Base-by-base conservation (phyloP, 2,329 filamentous ascomycete species). In the Colletotrichum gigasporum region DNA sequence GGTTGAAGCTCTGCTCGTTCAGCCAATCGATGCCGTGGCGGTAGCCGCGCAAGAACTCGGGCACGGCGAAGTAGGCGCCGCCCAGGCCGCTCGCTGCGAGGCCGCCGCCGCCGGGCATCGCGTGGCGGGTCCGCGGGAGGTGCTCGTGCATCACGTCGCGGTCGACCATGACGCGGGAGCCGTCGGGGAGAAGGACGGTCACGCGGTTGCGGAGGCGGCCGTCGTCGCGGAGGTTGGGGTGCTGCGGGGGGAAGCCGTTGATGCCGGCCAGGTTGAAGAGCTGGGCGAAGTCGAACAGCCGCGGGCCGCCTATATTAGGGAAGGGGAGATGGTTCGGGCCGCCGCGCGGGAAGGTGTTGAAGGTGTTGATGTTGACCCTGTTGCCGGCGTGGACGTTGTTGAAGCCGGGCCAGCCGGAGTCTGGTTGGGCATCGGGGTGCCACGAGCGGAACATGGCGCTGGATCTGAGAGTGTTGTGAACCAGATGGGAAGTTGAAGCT, bases 61-160 rank as follows among this genome's bases (percentile, higher is more conserved):
- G 28, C n/a, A 67, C 30, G 2, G 45, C 44, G 39, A 67, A 66
- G 35, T 37, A 14, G 12, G 51, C 44, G 20, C 45, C 50, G n/a
- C n/a, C n/a, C n/a, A n/a, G n/a, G n/a, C n/a, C n/a, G n/a, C n/a
- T n/a, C n/a, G n/a, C n/a, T n/a, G n/a, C n/a, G n/a, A n/a, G n/a
- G n/a, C n/a, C n/a, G n/a, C n/a, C n/a, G n/a, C n/a, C n/a, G n/a
- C n/a, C n/a, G 2, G 16, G 50, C 10, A 48, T 9, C 39, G 30
- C 42, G 37, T 58, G 54, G 30, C 62, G 65, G 2, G 56, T 67
- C 3, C 65, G 62, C 4, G 65, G 65, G 34, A 67, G 63, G 28
- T 62, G 47, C 10, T 62, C 51, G 26, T 55, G 35, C 16, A 67
- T 58, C 11, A 62, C 14, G 30, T 52, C 45, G 34, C 63, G 63